phyloP scores from a whole-genome alignment of 2,329 filamentous ascomycete species.

The Coniella vitis region DNA sequence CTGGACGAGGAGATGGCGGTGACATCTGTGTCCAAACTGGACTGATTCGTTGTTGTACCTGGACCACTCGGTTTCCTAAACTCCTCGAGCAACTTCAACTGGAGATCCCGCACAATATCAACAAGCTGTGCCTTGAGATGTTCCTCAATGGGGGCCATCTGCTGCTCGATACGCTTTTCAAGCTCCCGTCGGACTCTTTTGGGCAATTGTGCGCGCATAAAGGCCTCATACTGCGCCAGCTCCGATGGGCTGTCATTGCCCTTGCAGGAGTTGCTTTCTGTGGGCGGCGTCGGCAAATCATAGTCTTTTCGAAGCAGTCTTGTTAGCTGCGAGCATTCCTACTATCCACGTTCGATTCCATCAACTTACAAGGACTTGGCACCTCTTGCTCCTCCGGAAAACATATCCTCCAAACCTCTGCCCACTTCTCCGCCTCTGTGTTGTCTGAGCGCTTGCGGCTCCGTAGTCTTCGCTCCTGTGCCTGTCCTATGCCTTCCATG shows the following conservation, averaged over 20 bases:
- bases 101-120: constrained; percentile 16
- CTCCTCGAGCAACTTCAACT: constrained; percentile 14
- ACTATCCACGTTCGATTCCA: background rate
- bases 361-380: constrained; percentile 13
- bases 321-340: background rate
- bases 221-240: constrained; percentile 14
- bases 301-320: background rate
- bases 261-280: background rate
- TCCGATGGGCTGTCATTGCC: background rate
- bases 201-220: constrained; percentile 12
- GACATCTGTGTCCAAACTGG: no score
- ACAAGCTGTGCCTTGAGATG: constrained; percentile 13
- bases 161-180: constrained; percentile 13
- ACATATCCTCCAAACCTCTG: constrained; percentile 13
- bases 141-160: constrained; percentile 14
- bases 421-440: constrained; percentile 16
- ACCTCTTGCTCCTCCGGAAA: constrained; percentile 13
- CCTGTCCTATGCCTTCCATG: constrained; percentile 12
- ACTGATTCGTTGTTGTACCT: no score
- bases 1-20: no score
- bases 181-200: constrained; percentile 13
- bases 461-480: constrained; percentile 9
- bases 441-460: constrained; percentile 10
- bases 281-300: constrained; percentile 1
- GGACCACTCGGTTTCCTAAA: constrained; percentile 2